Percentiles rank a stretch among this genome's conserved stretches.
These are phyloP conservation scores for Plasmodium vivax DNA, from an alignment of 169 alveolate genomes.

Conservation along the genomic window DNA sequence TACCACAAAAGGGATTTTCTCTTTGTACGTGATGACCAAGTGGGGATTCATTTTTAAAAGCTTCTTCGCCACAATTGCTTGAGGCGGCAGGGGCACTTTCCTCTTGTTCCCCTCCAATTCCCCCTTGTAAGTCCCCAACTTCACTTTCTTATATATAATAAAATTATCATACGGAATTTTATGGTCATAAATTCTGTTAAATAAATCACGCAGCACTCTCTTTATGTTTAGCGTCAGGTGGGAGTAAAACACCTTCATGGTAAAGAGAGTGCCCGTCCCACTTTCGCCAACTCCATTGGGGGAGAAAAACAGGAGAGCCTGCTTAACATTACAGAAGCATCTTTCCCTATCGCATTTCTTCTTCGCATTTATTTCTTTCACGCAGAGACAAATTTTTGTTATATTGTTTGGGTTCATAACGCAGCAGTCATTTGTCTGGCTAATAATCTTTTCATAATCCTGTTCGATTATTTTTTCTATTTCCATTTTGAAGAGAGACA, in stretches of 20 bases:
- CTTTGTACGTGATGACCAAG: conserved; percentile 69
- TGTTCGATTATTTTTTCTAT: conserved; percentile 28
- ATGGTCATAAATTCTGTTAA: conserved; percentile 45
- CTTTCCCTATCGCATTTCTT: conserved; percentile 19
- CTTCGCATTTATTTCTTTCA: conserved; percentile 26
- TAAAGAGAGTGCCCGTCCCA: neutral
- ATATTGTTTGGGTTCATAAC: conserved; percentile 25
- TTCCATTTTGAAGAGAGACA: conserved; percentile 1
- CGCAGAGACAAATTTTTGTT: conserved; percentile 40
- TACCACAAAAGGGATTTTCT: conserved; percentile 77
- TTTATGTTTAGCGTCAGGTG: conserved; percentile 35
- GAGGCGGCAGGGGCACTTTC: conserved; percentile 77
- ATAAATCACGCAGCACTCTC: conserved; percentile 15
- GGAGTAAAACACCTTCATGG: conserved; percentile 36
- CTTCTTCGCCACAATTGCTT: conserved; percentile 79
- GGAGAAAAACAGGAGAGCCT: conserved; percentile 14
- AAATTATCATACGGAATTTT: conserved; percentile 66
- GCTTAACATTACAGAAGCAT: conserved; percentile 62
- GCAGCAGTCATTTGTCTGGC: conserved; percentile 41
- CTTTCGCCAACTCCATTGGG: conserved; percentile 2
- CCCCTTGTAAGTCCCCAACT: conserved; percentile 77
- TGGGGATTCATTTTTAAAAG: conserved; percentile 50
- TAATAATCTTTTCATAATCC: conserved; percentile 23
- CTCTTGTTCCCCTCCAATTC: conserved; percentile 68
- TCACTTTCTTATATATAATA: conserved; percentile 74